These are phyloP conservation scores for Leptosphaerulina australis DNA, from an alignment of 2,329 filamentous ascomycete genomes.

Conservation along the genomic window DNA sequence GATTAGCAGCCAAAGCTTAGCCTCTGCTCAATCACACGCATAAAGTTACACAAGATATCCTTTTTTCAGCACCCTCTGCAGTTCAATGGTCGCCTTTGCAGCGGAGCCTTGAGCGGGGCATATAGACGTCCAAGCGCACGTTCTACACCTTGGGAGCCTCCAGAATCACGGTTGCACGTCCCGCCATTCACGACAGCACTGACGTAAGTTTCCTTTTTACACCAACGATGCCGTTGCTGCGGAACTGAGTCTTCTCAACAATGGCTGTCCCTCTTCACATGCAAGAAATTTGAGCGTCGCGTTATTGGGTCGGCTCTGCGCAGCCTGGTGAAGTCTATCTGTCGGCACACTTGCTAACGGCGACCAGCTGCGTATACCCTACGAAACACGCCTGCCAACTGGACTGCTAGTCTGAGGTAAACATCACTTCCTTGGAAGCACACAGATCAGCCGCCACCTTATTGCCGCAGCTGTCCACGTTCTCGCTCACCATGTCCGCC, in stretches of 20 bases:
- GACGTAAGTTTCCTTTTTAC: constrained; percentile 12
- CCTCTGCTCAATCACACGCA: neutral
- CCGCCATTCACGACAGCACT: constrained; percentile 8
- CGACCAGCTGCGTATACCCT: constrained; percentile 6
- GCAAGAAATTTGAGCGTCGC: neutral
- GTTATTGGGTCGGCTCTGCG: neutral
- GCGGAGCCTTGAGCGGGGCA: constrained; percentile 16
- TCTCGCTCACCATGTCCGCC: constrained; percentile 43
- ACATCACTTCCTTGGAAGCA: neutral
- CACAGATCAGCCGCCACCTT: neutral
- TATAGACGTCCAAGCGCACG: constrained; percentile 16
- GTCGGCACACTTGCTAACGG: constrained; percentile 8
- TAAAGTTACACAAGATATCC: neutral
- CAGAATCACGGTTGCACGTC: constrained; percentile 7
- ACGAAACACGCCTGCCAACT: constrained; percentile 1
- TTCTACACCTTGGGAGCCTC: constrained; percentile 1
- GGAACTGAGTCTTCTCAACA: neutral
- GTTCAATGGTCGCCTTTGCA: constrained; percentile 12
- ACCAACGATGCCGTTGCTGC: neutral
- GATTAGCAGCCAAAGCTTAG: constrained; percentile 3
- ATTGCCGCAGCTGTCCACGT: neutral
- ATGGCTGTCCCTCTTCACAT: neutral
- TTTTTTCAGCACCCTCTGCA: constrained; percentile 1
- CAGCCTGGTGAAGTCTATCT: neutral
- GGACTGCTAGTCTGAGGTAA: neutral